phyloP scores from a whole-genome alignment of 202 grass and related monocot genomes.

The Musa balbisiana region DNA sequence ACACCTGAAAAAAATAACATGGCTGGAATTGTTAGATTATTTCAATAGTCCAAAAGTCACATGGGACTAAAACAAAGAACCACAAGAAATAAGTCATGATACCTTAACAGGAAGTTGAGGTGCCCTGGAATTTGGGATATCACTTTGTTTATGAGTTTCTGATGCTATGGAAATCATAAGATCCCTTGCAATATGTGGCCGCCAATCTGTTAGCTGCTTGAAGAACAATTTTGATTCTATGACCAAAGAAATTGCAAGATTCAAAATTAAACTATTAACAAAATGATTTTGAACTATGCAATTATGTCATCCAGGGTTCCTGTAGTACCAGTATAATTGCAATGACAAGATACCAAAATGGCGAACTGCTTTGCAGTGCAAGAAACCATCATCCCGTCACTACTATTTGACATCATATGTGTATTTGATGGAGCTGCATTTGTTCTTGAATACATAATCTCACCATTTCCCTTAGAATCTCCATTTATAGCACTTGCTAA shows the following conservation, averaged over 20 bases:
- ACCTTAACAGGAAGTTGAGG: constrained; percentile 96
- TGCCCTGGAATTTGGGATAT: constrained; percentile 43
- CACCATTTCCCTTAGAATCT: constrained; percentile 36
- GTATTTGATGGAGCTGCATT: constrained; percentile 30
- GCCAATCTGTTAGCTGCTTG: constrained; percentile 84
- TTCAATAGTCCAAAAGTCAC: constrained; percentile 4
- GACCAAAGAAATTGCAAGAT: constrained; percentile 20
- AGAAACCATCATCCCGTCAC: constrained; percentile 34
- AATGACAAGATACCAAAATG: constrained; percentile 81
- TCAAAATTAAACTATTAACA: background rate
- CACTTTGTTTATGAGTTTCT: constrained; percentile 51
- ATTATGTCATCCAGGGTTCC: constrained; percentile 17
- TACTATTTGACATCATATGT: constrained; percentile 30
- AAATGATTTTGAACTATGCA: constrained; percentile 11
- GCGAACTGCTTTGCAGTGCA: constrained; percentile 59
- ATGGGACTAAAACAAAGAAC: constrained; percentile 3
- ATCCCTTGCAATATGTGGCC: constrained; percentile 66
- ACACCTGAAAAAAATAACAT: constrained; percentile 51
- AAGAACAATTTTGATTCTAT: constrained; percentile 97
- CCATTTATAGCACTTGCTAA: constrained; percentile 44
- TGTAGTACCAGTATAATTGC: constrained; percentile 82
- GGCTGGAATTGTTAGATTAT: constrained; percentile 10
- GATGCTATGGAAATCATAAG: constrained; percentile 89
- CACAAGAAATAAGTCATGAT: background rate
- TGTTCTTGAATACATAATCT: constrained; percentile 43